Base-by-base conservation (phyloP, 139 green algal species). In the Marvania coccoides region DNA sequence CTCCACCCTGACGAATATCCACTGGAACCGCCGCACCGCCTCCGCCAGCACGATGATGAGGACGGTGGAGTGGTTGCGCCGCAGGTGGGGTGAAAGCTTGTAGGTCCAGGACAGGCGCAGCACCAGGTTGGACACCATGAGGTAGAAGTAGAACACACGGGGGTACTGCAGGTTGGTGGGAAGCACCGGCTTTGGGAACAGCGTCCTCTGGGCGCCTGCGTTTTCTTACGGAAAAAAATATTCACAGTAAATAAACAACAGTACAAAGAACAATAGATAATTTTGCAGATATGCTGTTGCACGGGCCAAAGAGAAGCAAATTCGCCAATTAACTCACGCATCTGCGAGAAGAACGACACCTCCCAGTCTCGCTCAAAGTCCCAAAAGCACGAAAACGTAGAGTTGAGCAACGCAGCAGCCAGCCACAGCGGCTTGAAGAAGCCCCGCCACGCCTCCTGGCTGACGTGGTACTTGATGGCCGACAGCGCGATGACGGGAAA, bases 351-450 rank as follows among this genome's bases (percentile, higher is more conserved):
- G 67, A 74, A 90, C 3, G 70, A 61, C 63, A 98, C 89, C 70
- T 95, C 91, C 94, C 94, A 99, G 67, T 99, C 94, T 4, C 86
- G 72, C 64, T 92, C 87, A 7, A 97, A 62, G 66, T 99, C 94
- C 94, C 94, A 99, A 76, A 93, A 98, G 67, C 86, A 97, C 7
- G 84, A 93, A 78, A 89, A 98, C 9, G 37, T 60, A 19, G 82
- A 85, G 85, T 98, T 99, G 61, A 97, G 26, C 3, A 83, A 39
- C 12, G 77, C 72, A 3, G 80, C 75, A 2, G 54, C 47, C 2
- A 98, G 60, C 94, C 94, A 99, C 37, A 88, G 37, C 5, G 76
- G 69, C 62, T 76, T 79, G 51, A 76, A 89, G 4, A 75, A 48
- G 40, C 9, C 37, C 4, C 54, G 45, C 79, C 78, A 85, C 3